These are phyloP conservation scores for Spinacia oleracea DNA, from an alignment of 179 eudicot genomes.

Conservation along the genomic window DNA sequence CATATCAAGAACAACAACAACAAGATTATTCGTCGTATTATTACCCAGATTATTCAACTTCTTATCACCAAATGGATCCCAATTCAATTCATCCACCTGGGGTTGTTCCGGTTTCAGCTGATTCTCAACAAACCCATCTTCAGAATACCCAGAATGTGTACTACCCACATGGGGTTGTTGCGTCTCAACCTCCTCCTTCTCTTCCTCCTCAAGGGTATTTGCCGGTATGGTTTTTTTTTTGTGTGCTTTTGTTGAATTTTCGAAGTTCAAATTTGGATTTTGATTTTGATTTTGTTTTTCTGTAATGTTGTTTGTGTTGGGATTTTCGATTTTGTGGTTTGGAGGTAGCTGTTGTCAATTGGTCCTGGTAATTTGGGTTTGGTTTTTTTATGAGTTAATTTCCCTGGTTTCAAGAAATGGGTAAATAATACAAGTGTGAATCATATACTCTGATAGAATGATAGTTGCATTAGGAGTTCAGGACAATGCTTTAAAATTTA, in stretches of 20 bases:
- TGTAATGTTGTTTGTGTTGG: neutral
- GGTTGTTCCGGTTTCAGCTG: slow-evolving; percentile 31
- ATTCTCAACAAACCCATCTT: slow-evolving; percentile 30
- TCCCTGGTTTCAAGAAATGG: neutral
- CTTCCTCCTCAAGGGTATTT: slow-evolving; percentile 15
- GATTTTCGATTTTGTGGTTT: neutral
- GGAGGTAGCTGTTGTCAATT: neutral
- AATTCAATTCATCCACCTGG: slow-evolving; percentile 39
- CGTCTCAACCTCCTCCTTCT: slow-evolving; percentile 14
- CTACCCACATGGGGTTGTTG: slow-evolving; percentile 22
- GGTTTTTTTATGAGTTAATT: neutral
- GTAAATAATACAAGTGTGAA: neutral
- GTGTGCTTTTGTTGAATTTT: neutral
- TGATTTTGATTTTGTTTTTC: neutral
- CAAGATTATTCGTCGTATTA: slow-evolving; percentile 32
- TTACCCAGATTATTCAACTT: slow-evolving; percentile 29
- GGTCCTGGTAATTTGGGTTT: neutral
- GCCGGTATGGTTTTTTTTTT: slow-evolving; percentile 19
- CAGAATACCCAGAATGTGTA: slow-evolving; percentile 24
- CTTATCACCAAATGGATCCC: slow-evolving; percentile 24
- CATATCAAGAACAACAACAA: slow-evolving; percentile 1
- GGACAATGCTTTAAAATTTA: neutral
- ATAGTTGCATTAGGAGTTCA: neutral
- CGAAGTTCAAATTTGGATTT: neutral
- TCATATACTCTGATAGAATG: neutral